A percentile compares a stretch with the other conserved stretches of the same genome.
Conservation (phyloP, 2,329 filamentous ascomycete genomes). For the Aspergillus chevalieri region DNA sequence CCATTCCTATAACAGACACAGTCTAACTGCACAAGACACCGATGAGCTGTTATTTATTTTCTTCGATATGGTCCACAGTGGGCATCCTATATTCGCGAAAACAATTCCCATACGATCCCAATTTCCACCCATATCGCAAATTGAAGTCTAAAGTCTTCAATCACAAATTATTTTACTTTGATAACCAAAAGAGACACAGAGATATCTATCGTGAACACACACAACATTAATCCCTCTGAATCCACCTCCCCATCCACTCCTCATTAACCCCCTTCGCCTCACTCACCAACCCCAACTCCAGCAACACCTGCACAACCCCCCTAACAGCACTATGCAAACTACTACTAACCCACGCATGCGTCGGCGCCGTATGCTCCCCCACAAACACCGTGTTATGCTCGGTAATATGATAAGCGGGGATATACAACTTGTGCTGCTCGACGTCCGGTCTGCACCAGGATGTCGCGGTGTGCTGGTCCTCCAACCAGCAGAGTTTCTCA, state of each 20-base stretch:
- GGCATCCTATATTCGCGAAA: too few relatives aligned
- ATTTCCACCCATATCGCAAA: too few relatives aligned
- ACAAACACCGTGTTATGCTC: constrained; percentile 32
- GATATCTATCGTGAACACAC: too few relatives aligned
- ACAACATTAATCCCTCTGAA: constrained; percentile 19
- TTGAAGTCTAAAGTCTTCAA: too few relatives aligned
- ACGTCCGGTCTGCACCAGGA: constrained; percentile 26
- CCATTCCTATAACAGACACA: too few relatives aligned
- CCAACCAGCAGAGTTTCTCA: constrained; percentile 28
- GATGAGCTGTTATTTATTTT: too few relatives aligned
- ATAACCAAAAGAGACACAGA: too few relatives aligned
- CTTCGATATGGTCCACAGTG: too few relatives aligned
- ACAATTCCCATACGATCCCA: too few relatives aligned
- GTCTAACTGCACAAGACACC: too few relatives aligned
- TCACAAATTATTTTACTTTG: too few relatives aligned
- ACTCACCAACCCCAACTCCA: constrained; percentile 59
- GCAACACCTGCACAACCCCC: constrained; percentile 25
- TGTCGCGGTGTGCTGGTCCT: constrained; percentile 24
- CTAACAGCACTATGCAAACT: constrained; percentile 24
- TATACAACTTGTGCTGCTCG: constrained; percentile 29
- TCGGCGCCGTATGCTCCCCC: constrained; percentile 31
- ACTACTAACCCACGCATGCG: constrained; percentile 30
- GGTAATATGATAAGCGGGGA: constrained; percentile 27
- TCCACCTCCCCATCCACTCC: constrained; percentile 65
- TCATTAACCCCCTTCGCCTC: constrained; percentile 60